These are phyloP conservation scores for Mycena floridula DNA, from an alignment of 768 basidiomycete genomes.

Conservation along the genomic window DNA sequence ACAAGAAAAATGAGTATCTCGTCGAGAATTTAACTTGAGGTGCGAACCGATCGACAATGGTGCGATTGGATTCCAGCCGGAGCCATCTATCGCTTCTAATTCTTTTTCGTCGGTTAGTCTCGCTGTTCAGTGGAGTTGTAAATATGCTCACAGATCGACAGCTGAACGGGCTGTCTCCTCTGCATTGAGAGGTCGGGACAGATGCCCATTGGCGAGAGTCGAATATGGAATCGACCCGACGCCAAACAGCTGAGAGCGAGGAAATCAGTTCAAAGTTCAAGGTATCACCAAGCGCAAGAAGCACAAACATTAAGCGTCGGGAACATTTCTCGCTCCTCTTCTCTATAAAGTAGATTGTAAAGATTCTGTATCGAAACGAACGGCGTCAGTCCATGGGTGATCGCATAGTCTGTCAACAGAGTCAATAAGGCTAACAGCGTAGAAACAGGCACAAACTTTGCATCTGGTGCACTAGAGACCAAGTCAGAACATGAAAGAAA, in stretches of 20 bases:
- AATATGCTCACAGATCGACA: neutral
- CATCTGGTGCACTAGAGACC: constrained; percentile 42
- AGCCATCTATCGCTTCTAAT: neutral
- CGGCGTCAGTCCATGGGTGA: constrained; percentile 47
- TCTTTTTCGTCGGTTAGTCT: no score
- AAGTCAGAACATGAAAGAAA: neutral
- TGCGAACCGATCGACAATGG: neutral
- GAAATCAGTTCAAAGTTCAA: neutral
- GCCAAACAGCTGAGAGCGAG: constrained; percentile 33
- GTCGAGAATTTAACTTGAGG: neutral
- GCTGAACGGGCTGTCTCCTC: neutral
- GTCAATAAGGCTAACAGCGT: neutral
- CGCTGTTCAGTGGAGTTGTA: neutral
- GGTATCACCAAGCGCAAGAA: neutral
- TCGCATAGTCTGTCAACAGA: constrained; percentile 46
- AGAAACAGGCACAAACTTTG: constrained; percentile 31
- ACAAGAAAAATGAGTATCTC: neutral
- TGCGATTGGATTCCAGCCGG: neutral
- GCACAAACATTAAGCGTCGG: constrained; percentile 49
- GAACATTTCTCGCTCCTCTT: constrained; percentile 63
- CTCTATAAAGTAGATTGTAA: constrained; percentile 54
- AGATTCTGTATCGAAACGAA: constrained; percentile 73
- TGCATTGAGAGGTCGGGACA: constrained; percentile 29
- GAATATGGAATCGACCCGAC: constrained; percentile 60
- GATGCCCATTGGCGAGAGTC: constrained; percentile 45